Evolutionary conservation across 805 yeast genomes (phyloP), one percentile per base, ranked within the genome.

Genomic region (Candida ulmi): DNA sequence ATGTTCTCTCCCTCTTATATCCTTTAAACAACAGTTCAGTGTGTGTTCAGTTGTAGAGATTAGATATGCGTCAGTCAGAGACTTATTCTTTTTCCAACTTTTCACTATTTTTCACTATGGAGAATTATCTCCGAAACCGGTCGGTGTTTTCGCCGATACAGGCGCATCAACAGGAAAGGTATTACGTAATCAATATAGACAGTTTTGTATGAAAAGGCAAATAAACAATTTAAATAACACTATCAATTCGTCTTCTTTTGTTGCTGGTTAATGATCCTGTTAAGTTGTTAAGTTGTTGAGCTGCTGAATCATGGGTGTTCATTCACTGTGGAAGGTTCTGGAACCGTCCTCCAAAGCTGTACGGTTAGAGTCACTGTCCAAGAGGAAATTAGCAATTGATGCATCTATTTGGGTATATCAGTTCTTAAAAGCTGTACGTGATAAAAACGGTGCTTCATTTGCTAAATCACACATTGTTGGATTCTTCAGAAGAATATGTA

Each of bases 331-430:
- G 99, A 88, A 81, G 37, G 79, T 93, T 11, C 69, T 91, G 3
- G 95, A 88, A 6, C 95, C 96, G 0, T 76, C 91, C 0, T 93
- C 98, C 0, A 70, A 84, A 36, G 96, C 99, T 0, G 95, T 93
- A 2, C 72, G 91, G 39, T 70, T 93, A 23, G 98, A 91, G 58
- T 80, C 95, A 0, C 69, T 93, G 27, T 74, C 84, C 17, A 79
- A 88, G 42, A 83, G 82, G 56, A 69, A 74, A 38, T 66, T 93
- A 51, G 99, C 99, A 0, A 91, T 93, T 8, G 99, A 93, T 68
- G 99, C 99, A 1, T 91, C 98, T 2, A 93, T 93, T 47, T 93
- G 99, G 99, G 84, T 93, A 39, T 93, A 93, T 57, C 99, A 93
- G 60, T 93, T 93, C 55, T 67, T 93, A 47, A 93, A 91, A 58